Base-by-base conservation (phyloP, 331 rosid genomes). In the Pyracantha coccinea region DNA sequence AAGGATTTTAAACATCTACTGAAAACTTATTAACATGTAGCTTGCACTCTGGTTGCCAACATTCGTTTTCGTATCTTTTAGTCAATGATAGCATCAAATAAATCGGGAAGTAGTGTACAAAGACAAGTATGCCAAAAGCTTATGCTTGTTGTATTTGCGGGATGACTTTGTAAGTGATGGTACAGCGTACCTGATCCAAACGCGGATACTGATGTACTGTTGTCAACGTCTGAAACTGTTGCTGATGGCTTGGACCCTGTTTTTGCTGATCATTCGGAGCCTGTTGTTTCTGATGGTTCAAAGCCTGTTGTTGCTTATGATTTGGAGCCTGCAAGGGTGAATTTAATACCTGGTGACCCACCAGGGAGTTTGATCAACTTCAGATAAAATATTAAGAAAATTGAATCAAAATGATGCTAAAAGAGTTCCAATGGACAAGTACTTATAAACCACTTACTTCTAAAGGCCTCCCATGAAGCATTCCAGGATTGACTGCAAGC, bases 311-410 rank as follows among this genome's bases (percentile, higher is more conserved):
- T 14, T 72, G 81, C 21, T 13, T 61, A 71, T 27, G 61, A 32
- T 79, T 79, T 59, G 75, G 83, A 67, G 67, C 83, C 74, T 80
- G 85, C 78, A 81, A 52, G 82, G 65, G 73, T 72, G 88, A 69
- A 63, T 78, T 71, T 31, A 71, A 67, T 59, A 50, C 58, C 76
- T 63, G 80, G 59, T 71, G 50, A 78, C 58, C 71, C 54, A 66
- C 12, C 80, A 69, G 8, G 16, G 57, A 21, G 47, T 65, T 32
- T 61, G 64, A 67, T 66, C 74, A 50, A 24, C 74, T 28, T 69
- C 74, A 50, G 62, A 23, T 8, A n/a, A 68, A 68, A 35, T 45
- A 68, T 10, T 44, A 68, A 45, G 73, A 45, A 15, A 24, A 16
- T 2, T 25, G 59, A 24, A 44, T 47, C 47, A 68, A 61, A 55